These are phyloP conservation scores for Tarenaya hassleriana DNA, from an alignment of 345 rosid genomes.

Conservation along the genomic window DNA sequence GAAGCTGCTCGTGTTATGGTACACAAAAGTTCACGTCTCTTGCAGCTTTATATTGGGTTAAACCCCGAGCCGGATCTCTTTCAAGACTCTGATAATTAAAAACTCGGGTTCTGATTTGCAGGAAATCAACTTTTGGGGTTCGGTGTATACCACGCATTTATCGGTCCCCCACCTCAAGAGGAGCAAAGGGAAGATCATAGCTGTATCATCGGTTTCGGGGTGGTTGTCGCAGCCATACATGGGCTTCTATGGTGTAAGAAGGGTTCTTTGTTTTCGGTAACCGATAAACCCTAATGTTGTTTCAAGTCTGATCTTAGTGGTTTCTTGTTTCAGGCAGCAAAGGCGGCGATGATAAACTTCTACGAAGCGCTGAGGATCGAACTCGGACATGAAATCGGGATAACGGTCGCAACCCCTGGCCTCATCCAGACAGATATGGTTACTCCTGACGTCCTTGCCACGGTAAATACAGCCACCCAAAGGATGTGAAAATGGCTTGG, in stretches of 20 bases:
- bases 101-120: too few species aligned
- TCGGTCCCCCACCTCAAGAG: conserved; percentile 47
- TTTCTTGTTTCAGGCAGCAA: conserved; percentile 62
- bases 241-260: conserved; percentile 44
- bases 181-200: conserved; percentile 47
- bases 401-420: conserved; percentile 49
- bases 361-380: conserved; percentile 50
- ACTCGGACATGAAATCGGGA: conserved; percentile 29
- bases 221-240: conserved; percentile 40
- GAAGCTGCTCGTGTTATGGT: too few species aligned
- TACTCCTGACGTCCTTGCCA: conserved; percentile 23
- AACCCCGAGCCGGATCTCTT: too few species aligned
- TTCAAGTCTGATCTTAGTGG: not conserved
- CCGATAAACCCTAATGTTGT: too few species aligned
- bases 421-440: conserved; percentile 40
- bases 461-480: conserved; percentile 9
- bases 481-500: too few species aligned
- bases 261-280: too few species aligned
- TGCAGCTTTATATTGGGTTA: too few species aligned
- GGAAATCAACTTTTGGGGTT: conserved; percentile 47
- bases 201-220: conserved; percentile 34
- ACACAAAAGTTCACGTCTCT: too few species aligned
- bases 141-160: conserved; percentile 34
- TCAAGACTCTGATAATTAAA: too few species aligned
- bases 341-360: conserved; percentile 44